Evolutionary conservation across 176 grass and related monocot genomes (phyloP).

Genomic region (Lolium multiflorum): DNA sequence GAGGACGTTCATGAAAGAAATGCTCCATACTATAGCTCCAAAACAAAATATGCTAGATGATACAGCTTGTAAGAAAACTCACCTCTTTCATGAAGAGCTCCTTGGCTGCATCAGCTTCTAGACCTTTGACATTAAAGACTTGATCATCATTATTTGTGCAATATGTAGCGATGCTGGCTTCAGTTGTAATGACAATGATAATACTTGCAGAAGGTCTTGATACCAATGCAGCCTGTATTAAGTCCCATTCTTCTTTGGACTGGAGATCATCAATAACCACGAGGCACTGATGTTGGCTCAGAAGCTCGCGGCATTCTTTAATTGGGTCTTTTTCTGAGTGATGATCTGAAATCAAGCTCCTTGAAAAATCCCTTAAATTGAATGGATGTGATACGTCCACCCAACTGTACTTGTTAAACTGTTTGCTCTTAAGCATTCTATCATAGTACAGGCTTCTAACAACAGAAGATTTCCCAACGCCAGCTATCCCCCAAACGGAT

Average conservation of each 20-base stretch:
- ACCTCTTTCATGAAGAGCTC: constrained; percentile 28
- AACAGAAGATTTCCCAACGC: constrained; percentile 28
- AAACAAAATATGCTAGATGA: background rate
- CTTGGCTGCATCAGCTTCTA: background rate
- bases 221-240: background rate
- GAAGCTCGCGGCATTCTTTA: background rate
- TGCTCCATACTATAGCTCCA: background rate
- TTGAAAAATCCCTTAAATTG: constrained; percentile 2
- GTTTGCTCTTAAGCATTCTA: background rate
- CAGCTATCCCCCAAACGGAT: constrained; percentile 36
- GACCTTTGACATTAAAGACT: constrained; percentile 13
- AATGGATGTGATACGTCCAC: constrained; percentile 16
- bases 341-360: background rate
- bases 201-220: background rate
- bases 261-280: constrained; percentile 14
- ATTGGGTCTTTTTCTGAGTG: background rate
- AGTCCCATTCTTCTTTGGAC: constrained; percentile 26
- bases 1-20: background rate
- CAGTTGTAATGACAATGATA: constrained; percentile 37
- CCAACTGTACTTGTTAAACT: constrained; percentile 4
- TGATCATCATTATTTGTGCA: background rate
- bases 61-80: background rate
- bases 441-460: background rate
- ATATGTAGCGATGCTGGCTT: constrained; percentile 11
- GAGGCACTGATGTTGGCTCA: background rate